phyloP scores from a whole-genome alignment of 306 rosid species.

The Cucurbita ficifolia region DNA sequence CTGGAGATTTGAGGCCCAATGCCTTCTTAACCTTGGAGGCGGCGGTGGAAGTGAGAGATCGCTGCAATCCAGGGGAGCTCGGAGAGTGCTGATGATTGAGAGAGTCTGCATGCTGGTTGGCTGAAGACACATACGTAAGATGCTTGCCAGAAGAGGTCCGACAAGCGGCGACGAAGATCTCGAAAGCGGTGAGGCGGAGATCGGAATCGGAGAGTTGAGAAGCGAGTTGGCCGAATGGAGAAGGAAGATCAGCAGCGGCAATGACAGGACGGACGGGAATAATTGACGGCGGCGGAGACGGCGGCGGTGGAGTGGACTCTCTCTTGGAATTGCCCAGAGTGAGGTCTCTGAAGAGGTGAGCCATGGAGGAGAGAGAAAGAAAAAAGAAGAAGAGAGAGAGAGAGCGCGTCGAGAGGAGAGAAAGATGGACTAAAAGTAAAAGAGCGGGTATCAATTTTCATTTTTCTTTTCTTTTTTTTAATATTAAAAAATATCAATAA shows the following conservation, averaged over 20 bases:
- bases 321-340: constrained; percentile 81
- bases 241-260: constrained; percentile 47
- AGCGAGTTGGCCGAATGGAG: constrained; percentile 71
- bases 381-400: background rate
- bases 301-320: constrained; percentile 31
- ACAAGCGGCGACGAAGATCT: constrained; percentile 95
- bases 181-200: constrained; percentile 71
- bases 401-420: background rate
- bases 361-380: constrained; percentile 30
- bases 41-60: constrained; percentile 88
- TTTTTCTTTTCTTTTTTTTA: no score
- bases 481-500: background rate
- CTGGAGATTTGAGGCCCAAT: constrained; percentile 76
- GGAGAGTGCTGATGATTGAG: constrained; percentile 40
- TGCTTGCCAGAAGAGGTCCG: constrained; percentile 79
- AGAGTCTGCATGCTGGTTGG: constrained; percentile 29
- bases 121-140: constrained; percentile 25
- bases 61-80: constrained; percentile 43
- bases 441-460: background rate
- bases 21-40: constrained; percentile 98
- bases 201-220: constrained; percentile 58
- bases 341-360: constrained; percentile 85
- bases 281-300: constrained; percentile 5
- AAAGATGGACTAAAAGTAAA: constrained; percentile 6
- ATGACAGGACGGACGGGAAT: constrained; percentile 18